These are phyloP conservation scores for Pleochaeta shiraiana DNA, from an alignment of 2,329 filamentous ascomycete species.

Conservation along the genomic window DNA sequence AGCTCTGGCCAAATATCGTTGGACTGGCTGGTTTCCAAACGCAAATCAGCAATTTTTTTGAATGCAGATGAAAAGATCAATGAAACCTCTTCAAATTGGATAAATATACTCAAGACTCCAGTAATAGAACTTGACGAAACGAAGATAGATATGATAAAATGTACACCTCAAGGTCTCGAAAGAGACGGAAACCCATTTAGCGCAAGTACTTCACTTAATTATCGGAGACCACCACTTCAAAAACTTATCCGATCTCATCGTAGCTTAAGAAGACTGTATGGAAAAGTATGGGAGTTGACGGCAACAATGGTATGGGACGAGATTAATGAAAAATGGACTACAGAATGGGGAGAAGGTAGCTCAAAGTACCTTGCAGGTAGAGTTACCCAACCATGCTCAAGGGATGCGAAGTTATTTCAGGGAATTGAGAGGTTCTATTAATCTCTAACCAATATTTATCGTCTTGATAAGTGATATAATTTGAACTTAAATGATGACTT, in stretches of 20 bases:
- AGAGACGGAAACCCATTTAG: not conserved
- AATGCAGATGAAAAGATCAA: not conserved
- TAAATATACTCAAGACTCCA: conserved; percentile 5
- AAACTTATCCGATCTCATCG: conserved; percentile 12
- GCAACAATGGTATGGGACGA: conserved; percentile 21
- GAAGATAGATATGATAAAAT: not conserved
- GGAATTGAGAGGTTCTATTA: conserved; percentile 19
- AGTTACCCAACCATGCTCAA: conserved; percentile 11
- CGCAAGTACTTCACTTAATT: conserved; percentile 10
- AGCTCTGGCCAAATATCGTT: conserved; percentile 18
- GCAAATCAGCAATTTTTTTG: conserved; percentile 8
- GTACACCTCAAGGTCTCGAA: not conserved
- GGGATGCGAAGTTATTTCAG: conserved; percentile 27
- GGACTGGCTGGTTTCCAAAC: conserved; percentile 7
- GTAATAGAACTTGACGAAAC: conserved; percentile 2
- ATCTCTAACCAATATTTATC: not conserved
- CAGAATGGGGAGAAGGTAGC: conserved; percentile 26
- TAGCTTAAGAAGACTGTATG: conserved; percentile 27
- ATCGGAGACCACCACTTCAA: not conserved
- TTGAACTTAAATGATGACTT: too few relatives aligned
- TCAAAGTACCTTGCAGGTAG: conserved; percentile 16
- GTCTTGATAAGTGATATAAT: too few relatives aligned
- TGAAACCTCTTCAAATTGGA: conserved; percentile 4
- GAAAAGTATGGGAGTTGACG: conserved; percentile 23
- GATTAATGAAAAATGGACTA: conserved; percentile 15